Conservation (phyloP, 441 rosid genomes). For the Raphanus hybrid region DNA sequence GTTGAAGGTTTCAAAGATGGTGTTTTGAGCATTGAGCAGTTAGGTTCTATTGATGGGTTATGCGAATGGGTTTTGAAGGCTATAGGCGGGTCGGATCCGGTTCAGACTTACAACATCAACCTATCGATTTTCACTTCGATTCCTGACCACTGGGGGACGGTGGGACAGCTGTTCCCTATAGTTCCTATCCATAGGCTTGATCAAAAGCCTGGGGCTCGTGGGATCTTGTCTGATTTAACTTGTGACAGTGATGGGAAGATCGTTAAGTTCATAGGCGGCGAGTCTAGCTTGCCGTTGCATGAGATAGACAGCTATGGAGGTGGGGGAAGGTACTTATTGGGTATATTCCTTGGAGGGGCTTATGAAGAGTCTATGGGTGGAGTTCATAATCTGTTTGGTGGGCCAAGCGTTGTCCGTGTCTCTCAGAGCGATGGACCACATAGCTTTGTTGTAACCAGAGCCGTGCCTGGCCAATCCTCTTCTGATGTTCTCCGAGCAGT, state of each 20-base stretch:
- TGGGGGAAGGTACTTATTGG: constrained; percentile 59
- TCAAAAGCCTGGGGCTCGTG: constrained; percentile 72
- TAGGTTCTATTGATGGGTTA: constrained; percentile 85
- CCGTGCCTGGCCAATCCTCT: constrained; percentile 77
- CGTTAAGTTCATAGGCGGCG: constrained; percentile 88
- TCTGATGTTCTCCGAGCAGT: constrained; percentile 88
- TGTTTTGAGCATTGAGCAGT: constrained; percentile 71
- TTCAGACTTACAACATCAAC: constrained; percentile 82
- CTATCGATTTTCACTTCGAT: constrained; percentile 91
- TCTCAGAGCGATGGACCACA: constrained; percentile 92
- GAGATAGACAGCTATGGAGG: constrained; percentile 51
- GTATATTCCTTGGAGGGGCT: constrained; percentile 98
- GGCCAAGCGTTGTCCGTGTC: constrained; percentile 89
- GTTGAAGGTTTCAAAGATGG: constrained; percentile 89
- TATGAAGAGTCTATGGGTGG: constrained; percentile 99
- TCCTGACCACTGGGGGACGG: constrained; percentile 91
- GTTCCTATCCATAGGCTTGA: constrained; percentile 86
- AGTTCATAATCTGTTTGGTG: constrained; percentile 91
- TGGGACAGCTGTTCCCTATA: constrained; percentile 92
- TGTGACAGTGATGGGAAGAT: constrained; percentile 98
- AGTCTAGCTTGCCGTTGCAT: constrained; percentile 67
- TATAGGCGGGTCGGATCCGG: constrained; percentile 61
- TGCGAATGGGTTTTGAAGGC: constrained; percentile 70
- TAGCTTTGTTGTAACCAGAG: constrained; percentile 81
- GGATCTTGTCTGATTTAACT: constrained; percentile 83